Conservation (phyloP, 495 filamentous ascomycete genomes). For the Aspergillus ostianus region DNA sequence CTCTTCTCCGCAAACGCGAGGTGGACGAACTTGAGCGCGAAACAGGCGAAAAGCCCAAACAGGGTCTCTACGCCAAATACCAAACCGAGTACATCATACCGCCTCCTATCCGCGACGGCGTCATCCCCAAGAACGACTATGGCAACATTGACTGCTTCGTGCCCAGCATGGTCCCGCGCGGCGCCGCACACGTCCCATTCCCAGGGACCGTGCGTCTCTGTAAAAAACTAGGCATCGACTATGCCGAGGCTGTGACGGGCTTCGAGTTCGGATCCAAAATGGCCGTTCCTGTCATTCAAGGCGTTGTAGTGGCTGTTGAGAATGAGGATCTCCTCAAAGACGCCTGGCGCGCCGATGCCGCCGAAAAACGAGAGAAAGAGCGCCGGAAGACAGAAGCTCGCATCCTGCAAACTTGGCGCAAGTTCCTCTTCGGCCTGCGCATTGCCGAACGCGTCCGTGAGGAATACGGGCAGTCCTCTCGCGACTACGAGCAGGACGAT, state of each 20-base stretch:
- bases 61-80: conserved; percentile 78
- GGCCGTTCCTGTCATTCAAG: conserved; percentile 87
- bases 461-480: conserved; percentile 68
- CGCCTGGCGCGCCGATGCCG: conserved; percentile 79
- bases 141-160: conserved; percentile 97
- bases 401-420: conserved; percentile 78
- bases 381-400: conserved; percentile 75
- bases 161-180: conserved; percentile 84
- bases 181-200: conserved; percentile 78
- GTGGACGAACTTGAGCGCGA: conserved; percentile 77
- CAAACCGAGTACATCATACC: conserved; percentile 91
- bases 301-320: conserved; percentile 83
- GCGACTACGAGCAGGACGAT: conserved; percentile 32
- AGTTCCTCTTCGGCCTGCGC: conserved; percentile 78
- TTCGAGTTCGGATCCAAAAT: conserved; percentile 95
- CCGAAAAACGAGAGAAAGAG: conserved; percentile 73
- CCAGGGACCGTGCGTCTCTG: conserved; percentile 76
- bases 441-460: conserved; percentile 75
- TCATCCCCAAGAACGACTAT: conserved; percentile 91
- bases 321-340: conserved; percentile 72
- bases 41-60: conserved; percentile 78
- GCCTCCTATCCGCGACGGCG: conserved; percentile 79
- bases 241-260: conserved; percentile 90
- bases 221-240: conserved; percentile 80
- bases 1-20: conserved; percentile 82